Evolutionary conservation across 148 eudicot species (phyloP), one percentile per base, ranked within the genome.

Genomic region (Camellia lanceoleosa): DNA sequence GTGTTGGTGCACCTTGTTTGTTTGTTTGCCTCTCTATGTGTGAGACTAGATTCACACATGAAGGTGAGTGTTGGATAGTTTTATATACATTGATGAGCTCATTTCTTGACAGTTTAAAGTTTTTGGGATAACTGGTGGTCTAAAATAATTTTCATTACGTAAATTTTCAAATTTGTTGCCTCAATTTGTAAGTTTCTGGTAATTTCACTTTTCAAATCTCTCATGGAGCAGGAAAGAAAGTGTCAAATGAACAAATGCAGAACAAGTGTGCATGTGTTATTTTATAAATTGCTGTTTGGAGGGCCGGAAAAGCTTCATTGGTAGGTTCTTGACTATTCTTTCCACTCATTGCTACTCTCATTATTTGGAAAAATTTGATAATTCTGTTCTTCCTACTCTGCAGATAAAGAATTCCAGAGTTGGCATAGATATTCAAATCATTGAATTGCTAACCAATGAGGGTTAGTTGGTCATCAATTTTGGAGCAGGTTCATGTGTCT

Each of bases 201-300:
- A 77, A 18, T 66, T 16, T 49, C n/a, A 19, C n/a, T 81, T 72
- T 49, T 43, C 74, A 19, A 49, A 14, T 78, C 15, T 82, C 62
- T 60, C n/a, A 56, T 80, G 70, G 23, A 56, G 81, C 93, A 90
- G 93, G 84, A 42, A 90, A 87, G 89, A 87, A 87, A 81, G 73
- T 76, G 58, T 46, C 74, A 8, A 69, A 78, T 51, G 87, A 86
- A 19, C 78, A 77, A 30, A 81, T 81, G 77, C 87, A 76, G 74
- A 88, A 81, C 84, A 87, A 83, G 77, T 90, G 93, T 71, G 64
- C 67, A 9, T 90, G 93, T 80, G 78, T 76, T 60, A 88, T 90
- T 84, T 84, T 90, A 82, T 90, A 83, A 87, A 61, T 59, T n/a
- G 23, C 80, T 70, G 75, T 75, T 81, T 19, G 66, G 63, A 16